Percentiles rank a stretch among this genome's conserved stretches.
Evolutionary conservation across 2,329 filamentous ascomycete genomes (phyloP).

Genomic region (Aspergillus novofumigatus): DNA sequence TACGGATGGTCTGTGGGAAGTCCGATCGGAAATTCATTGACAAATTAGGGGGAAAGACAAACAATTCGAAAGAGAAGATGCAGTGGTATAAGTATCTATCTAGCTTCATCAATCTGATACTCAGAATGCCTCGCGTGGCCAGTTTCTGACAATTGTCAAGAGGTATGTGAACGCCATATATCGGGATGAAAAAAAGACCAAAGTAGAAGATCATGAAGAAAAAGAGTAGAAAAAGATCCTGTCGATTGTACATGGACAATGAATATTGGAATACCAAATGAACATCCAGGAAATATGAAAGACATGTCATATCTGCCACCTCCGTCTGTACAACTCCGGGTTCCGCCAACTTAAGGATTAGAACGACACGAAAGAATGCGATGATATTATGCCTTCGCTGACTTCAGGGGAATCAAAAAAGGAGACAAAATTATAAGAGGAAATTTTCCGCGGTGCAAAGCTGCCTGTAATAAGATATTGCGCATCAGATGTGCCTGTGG

Average conservation of each 20-base stretch:
- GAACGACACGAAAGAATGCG: neutral
- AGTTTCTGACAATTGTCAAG: slow-evolving; percentile 9
- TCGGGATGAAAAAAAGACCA: slow-evolving; percentile 1
- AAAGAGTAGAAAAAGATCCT: slow-evolving; percentile 1
- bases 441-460: neutral
- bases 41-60: neutral
- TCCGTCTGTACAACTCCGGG: slow-evolving; percentile 22
- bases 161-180: slow-evolving; percentile 17
- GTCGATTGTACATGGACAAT: slow-evolving; percentile 10
- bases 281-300: slow-evolving; percentile 13
- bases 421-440: slow-evolving; percentile 1
- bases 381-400: slow-evolving; percentile 3
- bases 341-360: slow-evolving; percentile 7
- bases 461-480: neutral
- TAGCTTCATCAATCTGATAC: neutral
- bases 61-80: neutral
- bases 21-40: no score
- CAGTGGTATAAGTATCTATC: neutral
- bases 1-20: neutral
- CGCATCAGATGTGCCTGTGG: neutral
- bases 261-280: slow-evolving; percentile 10
- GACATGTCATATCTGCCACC: slow-evolving; percentile 16
- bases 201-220: slow-evolving; percentile 1
- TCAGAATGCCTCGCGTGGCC: slow-evolving; percentile 1
- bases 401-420: slow-evolving; percentile 9